Base-by-base conservation (phyloP, 371 early-diverging fungal species). In the Apophysomyces variabilis region DNA sequence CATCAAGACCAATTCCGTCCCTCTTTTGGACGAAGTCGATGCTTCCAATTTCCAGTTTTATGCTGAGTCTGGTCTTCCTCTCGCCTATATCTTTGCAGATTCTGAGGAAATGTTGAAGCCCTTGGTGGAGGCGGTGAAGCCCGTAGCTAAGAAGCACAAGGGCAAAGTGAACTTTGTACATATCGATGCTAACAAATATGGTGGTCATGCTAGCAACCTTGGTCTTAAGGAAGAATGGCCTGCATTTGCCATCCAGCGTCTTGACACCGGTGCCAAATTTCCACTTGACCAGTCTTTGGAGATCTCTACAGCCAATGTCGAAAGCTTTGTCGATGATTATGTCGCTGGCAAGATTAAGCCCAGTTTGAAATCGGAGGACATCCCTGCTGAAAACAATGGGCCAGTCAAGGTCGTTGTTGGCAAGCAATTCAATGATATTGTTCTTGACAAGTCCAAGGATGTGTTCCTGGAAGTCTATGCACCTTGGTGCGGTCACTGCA, bases 401-500 rank as follows among this genome's bases (percentile, higher is more conserved):
- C 89, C 91, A 63, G 96, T 96, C 74, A 94, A 90, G 85, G 92
- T 93, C 12, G 85, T 96, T 72, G 99, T 98, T 64, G 92, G 90
- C 39, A 82, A 87, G 58, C 80, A 84, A 65, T 98, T 94, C 82
- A 77, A 83, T 35, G 85, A 85, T 18, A 82, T 93, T 68, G 98
- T 94, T 36, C 81, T 93, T 68, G 93, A 98, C 85, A 83, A 79
- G 75, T 72, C 73, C 41, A 95, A 95, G 90, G 96, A 98, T 78
- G 97, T 96, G 57, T 89, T 98, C 66, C 73, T 97, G 62, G 96
- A 96, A 79, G 92, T 96, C 73, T 96, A 96, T 80, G 96, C 95
- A 50, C 96, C 91, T 46, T 94, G 94, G 95, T 96, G 96, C 82
- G 92, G 93, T 66, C 94, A 96, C 85, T 97, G 96, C 89, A 94